Conservation (phyloP, 345 rosid species). For the Eucalyptus rudis region DNA sequence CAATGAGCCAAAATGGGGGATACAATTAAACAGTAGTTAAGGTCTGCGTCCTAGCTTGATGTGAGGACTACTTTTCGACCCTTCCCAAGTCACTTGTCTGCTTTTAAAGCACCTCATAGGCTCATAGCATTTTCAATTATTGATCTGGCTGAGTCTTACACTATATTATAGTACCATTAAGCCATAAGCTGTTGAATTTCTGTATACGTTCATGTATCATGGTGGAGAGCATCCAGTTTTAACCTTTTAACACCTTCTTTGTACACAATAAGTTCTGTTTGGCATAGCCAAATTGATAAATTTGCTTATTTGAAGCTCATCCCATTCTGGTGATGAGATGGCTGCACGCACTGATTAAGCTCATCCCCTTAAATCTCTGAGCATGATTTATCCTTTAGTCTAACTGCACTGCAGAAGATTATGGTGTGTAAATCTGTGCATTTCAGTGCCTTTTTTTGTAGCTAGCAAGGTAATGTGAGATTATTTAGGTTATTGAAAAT, state of each 20-base stretch:
- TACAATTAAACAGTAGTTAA: not conserved
- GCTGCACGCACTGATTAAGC: not conserved
- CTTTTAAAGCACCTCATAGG: not conserved
- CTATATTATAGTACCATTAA: not conserved
- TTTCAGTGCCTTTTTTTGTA: not conserved
- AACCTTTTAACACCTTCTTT: not conserved
- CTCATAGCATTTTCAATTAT: not conserved
- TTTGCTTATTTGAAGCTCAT: not conserved
- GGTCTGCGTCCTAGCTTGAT: not conserved
- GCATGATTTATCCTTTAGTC: not conserved
- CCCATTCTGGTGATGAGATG: not conserved
- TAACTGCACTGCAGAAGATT: not conserved
- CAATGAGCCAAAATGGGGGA: not conserved
- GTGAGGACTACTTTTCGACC: not conserved
- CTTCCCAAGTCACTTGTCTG: not conserved
- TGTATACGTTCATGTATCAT: not conserved
- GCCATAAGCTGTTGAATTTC: not conserved
- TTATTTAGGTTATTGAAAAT: not conserved
- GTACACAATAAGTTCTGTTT: not conserved
- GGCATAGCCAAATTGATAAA: not conserved
- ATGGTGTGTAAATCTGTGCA: not conserved
- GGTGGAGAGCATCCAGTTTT: not conserved
- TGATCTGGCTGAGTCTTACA: not conserved
- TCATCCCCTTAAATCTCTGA: not conserved
- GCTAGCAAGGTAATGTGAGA: not conserved